Evolutionary conservation across 2,329 filamentous ascomycete species (phyloP), one percentile per base, ranked within the genome.

Genomic region (Verticillium nubilum): DNA sequence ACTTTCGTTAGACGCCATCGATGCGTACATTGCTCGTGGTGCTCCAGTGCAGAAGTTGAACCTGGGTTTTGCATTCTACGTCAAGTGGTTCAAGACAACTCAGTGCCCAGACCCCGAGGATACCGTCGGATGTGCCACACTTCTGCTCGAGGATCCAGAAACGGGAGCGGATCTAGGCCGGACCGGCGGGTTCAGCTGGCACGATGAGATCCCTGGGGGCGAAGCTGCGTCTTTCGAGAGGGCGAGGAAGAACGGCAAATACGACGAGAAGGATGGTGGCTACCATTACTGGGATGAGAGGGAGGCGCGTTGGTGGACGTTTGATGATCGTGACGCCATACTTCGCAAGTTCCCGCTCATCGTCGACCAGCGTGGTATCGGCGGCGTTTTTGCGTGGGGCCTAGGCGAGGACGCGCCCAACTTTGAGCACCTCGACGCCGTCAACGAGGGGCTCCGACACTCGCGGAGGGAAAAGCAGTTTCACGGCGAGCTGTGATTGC

Each of bases 311-410:
- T 92, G 89, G 81, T 92, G 89, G 89, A 87, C 87, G 0, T 92
- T 86, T 77, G 90, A 92, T 61, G 89, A 86, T 0, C 77, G 81
- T 0, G 76, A 78, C 7, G 78, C 85, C 13, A 86, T 92, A 56
- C 65, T 70, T 13, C 74, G 76, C 59, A 92, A 92, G 74, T 84
- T 91, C 60, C 73, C 78, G 3, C 70, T 80, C 4, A 79, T 92
- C 35, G 78, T 90, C 3, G 73, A 77, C 29, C 75, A 76, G 31
- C 79, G 81, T 67, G 71, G 75, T 1, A 70, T 92, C 0, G 88
- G 89, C 1, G 89, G 90, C 17, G 84, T 90, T 4, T 91, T 92
- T 79, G 88, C 88, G 0, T 92, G 88, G 89, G 88, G 86, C 23
- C 67, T 92, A 60, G 89, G 87, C 2, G 88, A 92, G 72, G 89